Base-by-base conservation (phyloP, 192 early-diverging fungal species). In the Diversispora epigaea region DNA sequence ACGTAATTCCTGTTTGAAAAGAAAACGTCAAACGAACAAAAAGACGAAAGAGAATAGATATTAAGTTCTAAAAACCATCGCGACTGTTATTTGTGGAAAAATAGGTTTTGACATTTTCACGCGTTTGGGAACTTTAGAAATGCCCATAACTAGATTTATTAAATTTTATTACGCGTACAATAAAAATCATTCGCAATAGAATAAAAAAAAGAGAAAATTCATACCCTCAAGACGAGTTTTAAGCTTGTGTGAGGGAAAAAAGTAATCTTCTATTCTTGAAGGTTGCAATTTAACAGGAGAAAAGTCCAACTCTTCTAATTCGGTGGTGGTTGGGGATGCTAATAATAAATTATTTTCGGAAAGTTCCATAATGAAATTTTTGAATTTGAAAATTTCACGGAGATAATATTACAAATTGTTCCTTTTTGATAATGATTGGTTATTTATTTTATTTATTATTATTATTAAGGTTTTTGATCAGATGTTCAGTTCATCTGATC, bases 231-330 rank as follows among this genome's bases (percentile, higher is more conserved):
- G 43, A 25, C 41, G 11, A 14, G 45, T 22, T 22, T 67, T 67
- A 65, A 75, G 73, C 12, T 25, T 64, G 25, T 75, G 73, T 2
- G 22, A 4, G 2, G 73, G 73, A 65, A 75, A 75, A 47, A 65
- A 65, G 41, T 75, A 75, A 43, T 75, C 73, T 65, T 75, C 19
- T 40, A 65, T 4, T 3, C 11, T 22, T 14, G 46, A 32, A 17
- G 73, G 25, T 65, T 75, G 73, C 6, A 47, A 17, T 45, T 65
- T 75, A 41, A 75, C 7, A 21, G 14, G 8, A n/a, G 61, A 50
- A 15, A 19, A 22, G n/a, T 75, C 73, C 7, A 32, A 32, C 25
- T 75, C 61, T 49, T 75, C 73, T 22, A 64, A 19, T 65, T 75
- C 73, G 4, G 70, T 72, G 6, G 56, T 56, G 0, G 68, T 55